These are phyloP conservation scores for Ogataea polymorpha DNA, from an alignment of 805 yeast species.

Conservation along the genomic window DNA sequence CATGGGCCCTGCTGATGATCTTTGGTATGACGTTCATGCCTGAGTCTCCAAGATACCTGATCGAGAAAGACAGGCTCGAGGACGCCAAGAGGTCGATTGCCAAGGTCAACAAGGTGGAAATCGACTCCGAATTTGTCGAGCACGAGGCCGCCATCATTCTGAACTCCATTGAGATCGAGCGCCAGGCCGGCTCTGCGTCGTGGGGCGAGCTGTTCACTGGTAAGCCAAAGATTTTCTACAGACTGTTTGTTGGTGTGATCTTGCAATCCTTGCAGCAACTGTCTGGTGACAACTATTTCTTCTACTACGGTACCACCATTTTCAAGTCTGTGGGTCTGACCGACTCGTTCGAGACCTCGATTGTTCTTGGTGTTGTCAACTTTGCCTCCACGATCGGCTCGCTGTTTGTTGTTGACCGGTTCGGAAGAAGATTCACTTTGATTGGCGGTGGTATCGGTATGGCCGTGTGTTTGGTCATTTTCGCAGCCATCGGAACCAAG, in stretches of 20 bases:
- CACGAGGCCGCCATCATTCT: conserved; percentile 52
- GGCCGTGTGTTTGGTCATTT: conserved; percentile 55
- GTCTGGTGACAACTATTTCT: conserved; percentile 63
- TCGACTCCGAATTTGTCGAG: conserved; percentile 53
- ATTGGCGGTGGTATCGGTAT: conserved; percentile 50
- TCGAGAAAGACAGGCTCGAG: conserved; percentile 46
- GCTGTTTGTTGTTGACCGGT: conserved; percentile 47
- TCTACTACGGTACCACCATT: conserved; percentile 63
- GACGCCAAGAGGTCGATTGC: conserved; percentile 57
- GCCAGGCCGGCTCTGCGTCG: conserved; percentile 58
- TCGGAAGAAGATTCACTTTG: conserved; percentile 53
- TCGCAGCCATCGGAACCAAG: conserved; percentile 58
- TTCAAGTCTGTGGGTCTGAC: conserved; percentile 55
- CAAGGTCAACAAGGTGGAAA: conserved; percentile 51
- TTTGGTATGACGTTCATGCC: conserved; percentile 58
- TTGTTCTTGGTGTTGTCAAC: conserved; percentile 54
- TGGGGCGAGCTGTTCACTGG: conserved; percentile 66
- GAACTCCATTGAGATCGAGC: conserved; percentile 62
- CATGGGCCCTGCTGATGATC: conserved; percentile 50
- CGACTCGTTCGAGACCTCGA: conserved; percentile 60
- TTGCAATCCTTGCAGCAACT: conserved; percentile 62
- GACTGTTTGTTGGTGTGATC: conserved; percentile 55
- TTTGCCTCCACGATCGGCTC: conserved; percentile 54
- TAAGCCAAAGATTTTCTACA: conserved; percentile 54
- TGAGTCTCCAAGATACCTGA: conserved; percentile 66